Evolutionary conservation across 768 basidiomycete genomes (phyloP).

Genomic region (Tubosaeta brunneosetosa): DNA sequence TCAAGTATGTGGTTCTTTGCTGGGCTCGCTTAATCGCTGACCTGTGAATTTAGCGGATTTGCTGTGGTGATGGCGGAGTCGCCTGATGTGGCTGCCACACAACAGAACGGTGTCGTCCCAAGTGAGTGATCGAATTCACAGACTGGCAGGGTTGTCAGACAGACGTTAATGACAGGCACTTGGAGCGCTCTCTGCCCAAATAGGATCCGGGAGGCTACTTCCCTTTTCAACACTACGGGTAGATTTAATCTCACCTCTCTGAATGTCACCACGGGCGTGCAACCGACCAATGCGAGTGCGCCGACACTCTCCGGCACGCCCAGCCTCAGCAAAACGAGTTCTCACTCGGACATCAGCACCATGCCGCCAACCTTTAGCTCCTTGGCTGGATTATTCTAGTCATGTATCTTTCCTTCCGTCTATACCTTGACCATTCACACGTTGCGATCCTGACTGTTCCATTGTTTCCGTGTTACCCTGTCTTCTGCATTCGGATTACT

Average conservation of each 20-base stretch:
- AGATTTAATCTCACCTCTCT: conserved; percentile 15
- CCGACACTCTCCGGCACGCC: neutral
- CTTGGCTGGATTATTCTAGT: conserved; percentile 2
- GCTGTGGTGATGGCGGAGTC: conserved; percentile 30
- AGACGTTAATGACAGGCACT: conserved; percentile 3
- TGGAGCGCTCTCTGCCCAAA: conserved; percentile 22
- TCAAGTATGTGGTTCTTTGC: conserved; percentile 13
- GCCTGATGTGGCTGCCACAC: conserved; percentile 12
- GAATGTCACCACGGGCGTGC: conserved; percentile 3
- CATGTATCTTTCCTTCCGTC: neutral
- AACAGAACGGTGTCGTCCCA: conserved; percentile 17
- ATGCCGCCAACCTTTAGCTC: conserved; percentile 13
- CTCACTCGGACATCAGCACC: conserved; percentile 14
- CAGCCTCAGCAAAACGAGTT: conserved; percentile 3
- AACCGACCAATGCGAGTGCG: neutral
- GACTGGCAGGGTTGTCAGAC: neutral
- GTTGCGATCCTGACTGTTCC: neutral
- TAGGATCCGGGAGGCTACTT: conserved; percentile 13
- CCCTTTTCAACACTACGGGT: conserved; percentile 15
- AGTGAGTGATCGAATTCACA: conserved; percentile 11
- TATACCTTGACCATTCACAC: neutral
- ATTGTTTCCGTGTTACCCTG: neutral
- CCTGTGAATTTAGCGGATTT: conserved; percentile 21
- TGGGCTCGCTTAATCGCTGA: conserved; percentile 3
- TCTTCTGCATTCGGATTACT: neutral